phyloP scores from a whole-genome alignment of 2,329 filamentous ascomycete genomes.

The Fusarium burgessii region DNA sequence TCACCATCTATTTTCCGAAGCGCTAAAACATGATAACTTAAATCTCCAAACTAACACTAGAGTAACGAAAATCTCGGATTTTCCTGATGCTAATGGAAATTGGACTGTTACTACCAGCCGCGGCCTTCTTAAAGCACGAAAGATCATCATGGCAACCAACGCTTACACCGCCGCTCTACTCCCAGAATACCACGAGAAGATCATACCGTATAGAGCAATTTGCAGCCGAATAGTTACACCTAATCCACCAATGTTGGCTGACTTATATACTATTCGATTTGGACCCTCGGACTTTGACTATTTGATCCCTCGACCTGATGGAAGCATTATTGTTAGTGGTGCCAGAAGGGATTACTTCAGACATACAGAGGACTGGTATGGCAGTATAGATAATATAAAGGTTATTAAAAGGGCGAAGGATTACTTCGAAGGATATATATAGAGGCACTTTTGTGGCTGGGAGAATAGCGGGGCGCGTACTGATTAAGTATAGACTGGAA shows the following conservation, averaged over 20 bases:
- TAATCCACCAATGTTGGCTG: slow-evolving; percentile 36
- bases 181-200: slow-evolving; percentile 64
- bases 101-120: slow-evolving; percentile 23
- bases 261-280: slow-evolving; percentile 43
- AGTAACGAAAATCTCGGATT: slow-evolving; percentile 36
- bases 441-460: slow-evolving; percentile 61
- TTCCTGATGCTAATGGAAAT: slow-evolving; percentile 8
- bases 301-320: slow-evolving; percentile 58
- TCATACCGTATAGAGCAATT: slow-evolving; percentile 66
- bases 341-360: slow-evolving; percentile 50
- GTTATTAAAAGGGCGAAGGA: slow-evolving; percentile 55
- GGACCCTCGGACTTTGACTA: slow-evolving; percentile 55
- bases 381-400: slow-evolving; percentile 58
- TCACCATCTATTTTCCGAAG: slow-evolving; percentile 39
- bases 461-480: slow-evolving; percentile 52
- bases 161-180: slow-evolving; percentile 9
- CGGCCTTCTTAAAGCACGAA: slow-evolving; percentile 57
- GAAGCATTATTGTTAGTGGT: slow-evolving; percentile 52
- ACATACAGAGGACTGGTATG: slow-evolving; percentile 58
- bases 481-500: neutral
- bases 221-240: slow-evolving; percentile 48
- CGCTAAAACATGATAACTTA: slow-evolving; percentile 29
- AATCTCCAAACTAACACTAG: slow-evolving; percentile 48
- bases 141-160: neutral
- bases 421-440: slow-evolving; percentile 64